Percentiles rank a stretch among this genome's conserved stretches.
These are phyloP conservation scores for Inga laurina DNA, from an alignment of 306 rosid species.

Conservation along the genomic window DNA sequence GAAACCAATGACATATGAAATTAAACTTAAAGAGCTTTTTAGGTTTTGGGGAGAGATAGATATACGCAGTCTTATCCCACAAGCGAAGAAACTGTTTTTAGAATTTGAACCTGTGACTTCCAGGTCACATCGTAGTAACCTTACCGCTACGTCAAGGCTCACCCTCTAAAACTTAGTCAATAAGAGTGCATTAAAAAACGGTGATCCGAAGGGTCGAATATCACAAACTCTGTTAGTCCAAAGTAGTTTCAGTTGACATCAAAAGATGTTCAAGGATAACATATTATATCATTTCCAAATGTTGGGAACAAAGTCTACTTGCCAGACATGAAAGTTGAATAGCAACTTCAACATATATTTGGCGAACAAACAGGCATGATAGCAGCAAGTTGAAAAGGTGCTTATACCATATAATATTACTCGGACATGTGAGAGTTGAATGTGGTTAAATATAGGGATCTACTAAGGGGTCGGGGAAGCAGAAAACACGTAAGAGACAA, in stretches of 20 bases:
- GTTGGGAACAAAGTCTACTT: slow-evolving; percentile 9
- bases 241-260: background rate
- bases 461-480: background rate
- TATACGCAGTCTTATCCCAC: too few relatives aligned
- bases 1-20: too few relatives aligned
- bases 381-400: slow-evolving; percentile 10
- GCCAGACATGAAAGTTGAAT: background rate
- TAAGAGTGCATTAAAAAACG: slow-evolving; percentile 23
- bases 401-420: background rate
- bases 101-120: too few relatives aligned
- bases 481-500: background rate
- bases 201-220: background rate
- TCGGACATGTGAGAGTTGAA: background rate
- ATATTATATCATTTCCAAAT: background rate
- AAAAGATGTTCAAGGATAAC: slow-evolving; percentile 2
- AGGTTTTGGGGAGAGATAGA: too few relatives aligned
- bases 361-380: background rate
- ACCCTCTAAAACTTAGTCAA: background rate
- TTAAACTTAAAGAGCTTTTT: too few relatives aligned
- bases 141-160: too few relatives aligned
- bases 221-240: background rate
- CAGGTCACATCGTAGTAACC: too few relatives aligned
- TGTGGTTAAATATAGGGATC: slow-evolving; percentile 6
- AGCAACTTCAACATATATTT: background rate
- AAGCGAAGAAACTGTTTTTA: too few relatives aligned